Evolutionary conservation across 352 stramenopile genomes (phyloP).

Genomic region (Phytophthora meadii): DNA sequence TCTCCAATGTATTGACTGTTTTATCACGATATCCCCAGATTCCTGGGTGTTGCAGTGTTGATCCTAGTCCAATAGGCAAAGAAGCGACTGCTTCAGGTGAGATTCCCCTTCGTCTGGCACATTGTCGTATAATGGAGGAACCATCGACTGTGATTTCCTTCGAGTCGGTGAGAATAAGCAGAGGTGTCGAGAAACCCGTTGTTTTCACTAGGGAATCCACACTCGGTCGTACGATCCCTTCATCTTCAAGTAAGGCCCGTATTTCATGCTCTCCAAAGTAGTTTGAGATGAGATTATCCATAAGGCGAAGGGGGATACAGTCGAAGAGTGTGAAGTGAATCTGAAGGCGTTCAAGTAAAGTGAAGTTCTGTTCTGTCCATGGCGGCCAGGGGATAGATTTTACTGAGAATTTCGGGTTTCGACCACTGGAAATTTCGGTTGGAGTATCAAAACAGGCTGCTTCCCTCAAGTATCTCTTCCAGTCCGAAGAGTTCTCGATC

Average conservation of each 20-base stretch:
- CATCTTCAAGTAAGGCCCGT: constrained; percentile 18
- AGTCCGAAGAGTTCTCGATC: constrained; percentile 27
- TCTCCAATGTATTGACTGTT: neutral
- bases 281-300: constrained; percentile 37
- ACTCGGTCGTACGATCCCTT: constrained; percentile 20
- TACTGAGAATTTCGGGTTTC: neutral
- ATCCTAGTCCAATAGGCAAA: constrained; percentile 9
- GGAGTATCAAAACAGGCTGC: neutral
- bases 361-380: constrained; percentile 34
- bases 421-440: neutral
- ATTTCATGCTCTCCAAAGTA: constrained; percentile 33
- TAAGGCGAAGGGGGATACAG: constrained; percentile 16
- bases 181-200: constrained; percentile 13
- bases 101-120: constrained; percentile 23
- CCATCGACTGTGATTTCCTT: constrained; percentile 11
- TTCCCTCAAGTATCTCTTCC: constrained; percentile 38
- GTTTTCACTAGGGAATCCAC: constrained; percentile 18
- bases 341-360: constrained; percentile 38
- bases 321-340: constrained; percentile 44
- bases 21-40: constrained; percentile 25
- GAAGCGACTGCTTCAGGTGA: constrained; percentile 21
- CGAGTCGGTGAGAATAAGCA: constrained; percentile 33
- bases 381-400: constrained; percentile 24
- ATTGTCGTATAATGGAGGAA: constrained; percentile 25
- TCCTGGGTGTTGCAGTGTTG: neutral